Evolutionary conservation across 441 rosid genomes (phyloP).

Genomic region (Euphorbia celastroides): DNA sequence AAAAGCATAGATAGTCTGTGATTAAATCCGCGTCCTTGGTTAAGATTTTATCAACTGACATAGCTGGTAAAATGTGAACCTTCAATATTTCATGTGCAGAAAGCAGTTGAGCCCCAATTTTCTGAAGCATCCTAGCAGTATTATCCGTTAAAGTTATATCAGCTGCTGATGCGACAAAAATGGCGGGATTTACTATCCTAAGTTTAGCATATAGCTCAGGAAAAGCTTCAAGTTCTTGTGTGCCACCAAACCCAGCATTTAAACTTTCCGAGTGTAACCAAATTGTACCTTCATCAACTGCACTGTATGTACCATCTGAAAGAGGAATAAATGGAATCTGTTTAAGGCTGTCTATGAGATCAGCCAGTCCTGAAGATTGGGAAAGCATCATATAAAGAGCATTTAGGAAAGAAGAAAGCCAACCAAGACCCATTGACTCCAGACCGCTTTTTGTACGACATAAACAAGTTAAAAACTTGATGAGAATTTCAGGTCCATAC

Average conservation of each 20-base stretch:
- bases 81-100: slow-evolving; percentile 87
- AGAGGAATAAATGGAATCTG: slow-evolving; percentile 77
- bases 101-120: slow-evolving; percentile 71
- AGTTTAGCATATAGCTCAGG: slow-evolving; percentile 70
- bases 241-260: slow-evolving; percentile 39
- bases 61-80: slow-evolving; percentile 72
- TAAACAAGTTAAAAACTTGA: slow-evolving; percentile 56
- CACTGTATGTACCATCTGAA: slow-evolving; percentile 75
- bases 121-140: slow-evolving; percentile 58
- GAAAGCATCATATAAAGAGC: slow-evolving; percentile 45
- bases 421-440: slow-evolving; percentile 57
- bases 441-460: slow-evolving; percentile 51
- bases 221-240: slow-evolving; percentile 53
- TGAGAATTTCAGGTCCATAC: slow-evolving; percentile 69
- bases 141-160: slow-evolving; percentile 36
- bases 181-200: slow-evolving; percentile 57
- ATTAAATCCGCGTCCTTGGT: slow-evolving; percentile 37
- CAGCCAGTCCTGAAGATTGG: slow-evolving; percentile 45
- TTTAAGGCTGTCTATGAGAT: slow-evolving; percentile 43
- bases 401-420: slow-evolving; percentile 71
- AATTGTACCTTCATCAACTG: slow-evolving; percentile 63
- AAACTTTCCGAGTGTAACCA: slow-evolving; percentile 69
- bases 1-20: slow-evolving; percentile 82
- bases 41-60: slow-evolving; percentile 33
- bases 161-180: slow-evolving; percentile 47